These are phyloP conservation scores for Candida railenensis DNA, from an alignment of 805 yeast species.

Conservation along the genomic window DNA sequence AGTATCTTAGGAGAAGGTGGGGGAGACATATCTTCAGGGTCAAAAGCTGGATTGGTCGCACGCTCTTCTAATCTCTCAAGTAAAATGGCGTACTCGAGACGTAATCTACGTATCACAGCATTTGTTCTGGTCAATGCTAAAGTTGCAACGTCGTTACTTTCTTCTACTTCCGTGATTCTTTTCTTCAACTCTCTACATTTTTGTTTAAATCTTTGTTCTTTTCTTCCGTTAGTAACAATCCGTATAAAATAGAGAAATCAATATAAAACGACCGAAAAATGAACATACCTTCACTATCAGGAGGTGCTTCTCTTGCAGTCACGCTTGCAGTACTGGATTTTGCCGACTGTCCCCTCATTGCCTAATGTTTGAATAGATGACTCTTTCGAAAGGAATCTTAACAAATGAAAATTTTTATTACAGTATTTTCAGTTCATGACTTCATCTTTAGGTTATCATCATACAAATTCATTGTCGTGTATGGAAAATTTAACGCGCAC, in stretches of 20 bases:
- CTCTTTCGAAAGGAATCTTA: too few species aligned
- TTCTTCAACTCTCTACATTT: conserved; percentile 72
- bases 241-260: too few species aligned
- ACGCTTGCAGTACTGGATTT: background rate
- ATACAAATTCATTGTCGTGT: background rate
- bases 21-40: conserved; percentile 39
- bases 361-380: too few species aligned
- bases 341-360: conserved; percentile 2
- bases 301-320: conserved; percentile 24
- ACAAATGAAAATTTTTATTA: too few species aligned
- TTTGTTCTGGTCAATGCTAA: conserved; percentile 77
- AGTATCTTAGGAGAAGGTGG: conserved; percentile 39
- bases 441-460: background rate
- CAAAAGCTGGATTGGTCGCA: conserved; percentile 23
- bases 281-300: conserved; percentile 42
- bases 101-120: conserved; percentile 69
- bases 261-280: background rate
- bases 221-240: conserved; percentile 4
- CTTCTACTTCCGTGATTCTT: conserved; percentile 70
- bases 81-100: conserved; percentile 79
- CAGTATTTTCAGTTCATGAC: too few species aligned
- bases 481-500: background rate
- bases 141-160: conserved; percentile 72
- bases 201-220: conserved; percentile 48
- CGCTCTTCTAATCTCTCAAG: conserved; percentile 75